These are phyloP conservation scores for Sphagnum tenellum DNA, from an alignment of 225 moss, liverwort and hornwort genomes.

Conservation along the genomic window DNA sequence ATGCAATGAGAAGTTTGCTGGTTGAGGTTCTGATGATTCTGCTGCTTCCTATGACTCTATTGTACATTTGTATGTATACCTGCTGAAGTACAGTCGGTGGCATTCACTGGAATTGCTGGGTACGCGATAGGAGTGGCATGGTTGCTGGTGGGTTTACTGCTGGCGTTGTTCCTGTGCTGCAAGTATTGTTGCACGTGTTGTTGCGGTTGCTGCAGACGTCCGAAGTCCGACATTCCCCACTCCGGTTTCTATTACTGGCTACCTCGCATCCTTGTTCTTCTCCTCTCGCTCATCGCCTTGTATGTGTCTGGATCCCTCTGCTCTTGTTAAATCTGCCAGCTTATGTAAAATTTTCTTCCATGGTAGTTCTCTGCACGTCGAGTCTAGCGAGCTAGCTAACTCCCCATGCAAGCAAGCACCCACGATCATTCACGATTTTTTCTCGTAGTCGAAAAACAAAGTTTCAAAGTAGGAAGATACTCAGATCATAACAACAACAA, in stretches of 20 bases:
- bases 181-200: constrained; percentile 3
- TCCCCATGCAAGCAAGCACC: no score
- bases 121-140: constrained; percentile 46
- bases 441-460: no score
- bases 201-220: constrained; percentile 29
- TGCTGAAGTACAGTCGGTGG: constrained; percentile 45
- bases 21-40: background rate
- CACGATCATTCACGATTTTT: no score
- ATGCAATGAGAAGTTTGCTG: background rate
- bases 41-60: background rate
- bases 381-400: no score
- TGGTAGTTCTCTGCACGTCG: no score
- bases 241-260: constrained; percentile 31
- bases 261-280: constrained; percentile 31
- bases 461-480: no score
- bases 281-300: constrained; percentile 47
- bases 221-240: constrained; percentile 18
- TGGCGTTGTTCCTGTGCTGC: constrained; percentile 32
- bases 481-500: no score
- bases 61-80: background rate
- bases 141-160: constrained; percentile 41
- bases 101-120: constrained; percentile 60
- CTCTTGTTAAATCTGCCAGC: background rate
- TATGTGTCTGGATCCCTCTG: constrained; percentile 14
- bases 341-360: no score